Evolutionary conservation across 306 rosid species (phyloP).

Genomic region (Cicer pinnatifidum): DNA sequence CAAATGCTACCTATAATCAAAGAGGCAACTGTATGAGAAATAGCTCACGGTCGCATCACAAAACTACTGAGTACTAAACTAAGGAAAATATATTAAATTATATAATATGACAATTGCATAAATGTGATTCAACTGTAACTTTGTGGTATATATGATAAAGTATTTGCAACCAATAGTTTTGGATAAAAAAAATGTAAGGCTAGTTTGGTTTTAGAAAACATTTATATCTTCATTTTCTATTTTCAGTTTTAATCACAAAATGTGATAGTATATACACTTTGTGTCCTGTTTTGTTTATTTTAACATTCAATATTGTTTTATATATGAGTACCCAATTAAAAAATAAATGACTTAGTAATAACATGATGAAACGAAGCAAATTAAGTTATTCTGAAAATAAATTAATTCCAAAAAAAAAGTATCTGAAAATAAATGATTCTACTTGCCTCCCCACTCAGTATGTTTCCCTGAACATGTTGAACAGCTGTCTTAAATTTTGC

Average conservation of each 20-base stretch:
- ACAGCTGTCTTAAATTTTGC: slow-evolving; percentile 88
- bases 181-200: not conserved
- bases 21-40: slow-evolving; percentile 46
- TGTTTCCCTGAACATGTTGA: slow-evolving; percentile 81
- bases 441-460: slow-evolving; percentile 91
- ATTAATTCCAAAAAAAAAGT: not conserved
- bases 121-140: slow-evolving; percentile 23
- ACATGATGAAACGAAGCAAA: slow-evolving; percentile 8
- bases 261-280: not conserved
- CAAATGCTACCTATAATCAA: slow-evolving; percentile 82
- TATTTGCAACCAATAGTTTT: slow-evolving; percentile 16
- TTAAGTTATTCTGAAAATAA: slow-evolving; percentile 17
- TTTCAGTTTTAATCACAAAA: not conserved
- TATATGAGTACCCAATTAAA: not conserved
- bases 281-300: slow-evolving; percentile 7
- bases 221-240: not conserved
- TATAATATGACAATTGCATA: slow-evolving; percentile 15
- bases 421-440: slow-evolving; percentile 28
- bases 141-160: slow-evolving; percentile 29
- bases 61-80: slow-evolving; percentile 2
- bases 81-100: slow-evolving; percentile 1
- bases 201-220: slow-evolving; percentile 9
- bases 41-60: slow-evolving; percentile 10
- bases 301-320: slow-evolving; percentile 6
- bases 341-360: not conserved